Percentiles rank a stretch among this genome's conserved stretches.
phyloP scores from a whole-genome alignment of 306 rosid species.

The Inga laurina region DNA sequence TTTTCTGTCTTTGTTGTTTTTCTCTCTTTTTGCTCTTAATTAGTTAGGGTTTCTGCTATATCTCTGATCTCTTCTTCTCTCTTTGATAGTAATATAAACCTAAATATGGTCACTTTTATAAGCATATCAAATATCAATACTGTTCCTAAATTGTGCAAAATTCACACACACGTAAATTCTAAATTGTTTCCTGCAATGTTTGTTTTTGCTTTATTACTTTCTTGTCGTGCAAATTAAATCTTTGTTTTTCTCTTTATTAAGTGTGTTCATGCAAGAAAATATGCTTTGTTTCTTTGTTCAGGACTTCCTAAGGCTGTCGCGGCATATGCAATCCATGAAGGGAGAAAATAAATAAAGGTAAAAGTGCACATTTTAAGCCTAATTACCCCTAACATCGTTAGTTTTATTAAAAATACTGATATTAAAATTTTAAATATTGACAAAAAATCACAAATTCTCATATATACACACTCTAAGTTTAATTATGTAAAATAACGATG shows the following conservation, averaged over 20 bases:
- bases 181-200: not conserved
- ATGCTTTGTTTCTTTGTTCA: not conserved
- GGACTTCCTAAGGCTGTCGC: not conserved
- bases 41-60: not conserved
- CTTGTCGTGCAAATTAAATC: conserved; percentile 12
- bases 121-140: not conserved
- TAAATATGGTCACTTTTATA: not conserved
- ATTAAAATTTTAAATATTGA: too few relatives aligned
- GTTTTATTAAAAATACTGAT: too few relatives aligned
- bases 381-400: too few relatives aligned
- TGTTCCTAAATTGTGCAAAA: not conserved
- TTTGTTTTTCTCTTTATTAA: not conserved
- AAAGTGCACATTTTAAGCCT: too few relatives aligned
- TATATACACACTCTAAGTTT: too few relatives aligned
- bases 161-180: not conserved
- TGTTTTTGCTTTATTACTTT: conserved; percentile 11
- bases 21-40: conserved; percentile 2
- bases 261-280: not conserved
- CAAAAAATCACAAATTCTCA: too few relatives aligned
- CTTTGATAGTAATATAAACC: not conserved
- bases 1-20: not conserved
- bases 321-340: not conserved
- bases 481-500: too few relatives aligned
- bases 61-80: not conserved
- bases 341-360: too few relatives aligned